Conservation (phyloP, 2,329 filamentous ascomycete genomes). For the Fusarium avenaceum region DNA sequence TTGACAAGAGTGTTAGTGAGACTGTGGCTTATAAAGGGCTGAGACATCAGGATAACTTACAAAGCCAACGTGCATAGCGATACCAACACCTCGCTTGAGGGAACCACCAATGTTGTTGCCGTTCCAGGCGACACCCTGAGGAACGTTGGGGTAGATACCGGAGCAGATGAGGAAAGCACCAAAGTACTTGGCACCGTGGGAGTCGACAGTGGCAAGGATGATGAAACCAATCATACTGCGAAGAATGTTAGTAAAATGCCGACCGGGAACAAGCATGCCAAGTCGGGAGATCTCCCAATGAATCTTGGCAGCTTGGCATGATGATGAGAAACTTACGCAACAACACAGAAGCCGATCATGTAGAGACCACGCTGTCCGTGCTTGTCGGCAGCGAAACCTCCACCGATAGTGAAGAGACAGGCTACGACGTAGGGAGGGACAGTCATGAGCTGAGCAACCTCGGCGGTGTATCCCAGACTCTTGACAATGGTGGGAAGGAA, state of each 20-base stretch:
- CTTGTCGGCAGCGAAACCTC: conserved; percentile 60
- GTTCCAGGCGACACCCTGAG: conserved; percentile 62
- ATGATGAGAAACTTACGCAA: conserved; percentile 50
- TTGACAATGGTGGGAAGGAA: conserved; percentile 57
- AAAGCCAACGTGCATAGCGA: conserved; percentile 67
- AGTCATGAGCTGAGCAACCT: conserved; percentile 56
- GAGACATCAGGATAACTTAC: conserved; percentile 43
- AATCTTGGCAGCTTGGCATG: conserved; percentile 17
- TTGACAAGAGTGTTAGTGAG: conserved; percentile 41
- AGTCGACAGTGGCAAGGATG: conserved; percentile 52
- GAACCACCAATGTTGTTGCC: conserved; percentile 18
- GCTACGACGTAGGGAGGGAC: conserved; percentile 57
- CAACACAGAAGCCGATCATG: conserved; percentile 55
- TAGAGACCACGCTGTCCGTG: conserved; percentile 55
- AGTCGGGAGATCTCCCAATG: conserved; percentile 20
- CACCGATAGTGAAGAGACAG: conserved; percentile 53
- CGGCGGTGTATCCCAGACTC: conserved; percentile 55
- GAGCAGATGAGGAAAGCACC: conserved; percentile 60
- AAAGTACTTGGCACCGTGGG: conserved; percentile 61
- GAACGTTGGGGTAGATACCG: conserved; percentile 66
- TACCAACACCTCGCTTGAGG: conserved; percentile 53
- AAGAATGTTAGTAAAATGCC: conserved; percentile 30
- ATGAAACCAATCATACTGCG: conserved; percentile 53
- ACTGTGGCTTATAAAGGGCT: conserved; percentile 9
- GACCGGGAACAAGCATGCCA: conserved; percentile 8